Percentiles rank a stretch among this genome's conserved stretches.
Evolutionary conservation across 1,284 basidiomycete species (phyloP).

Genomic region (Trametes pubescens): DNA sequence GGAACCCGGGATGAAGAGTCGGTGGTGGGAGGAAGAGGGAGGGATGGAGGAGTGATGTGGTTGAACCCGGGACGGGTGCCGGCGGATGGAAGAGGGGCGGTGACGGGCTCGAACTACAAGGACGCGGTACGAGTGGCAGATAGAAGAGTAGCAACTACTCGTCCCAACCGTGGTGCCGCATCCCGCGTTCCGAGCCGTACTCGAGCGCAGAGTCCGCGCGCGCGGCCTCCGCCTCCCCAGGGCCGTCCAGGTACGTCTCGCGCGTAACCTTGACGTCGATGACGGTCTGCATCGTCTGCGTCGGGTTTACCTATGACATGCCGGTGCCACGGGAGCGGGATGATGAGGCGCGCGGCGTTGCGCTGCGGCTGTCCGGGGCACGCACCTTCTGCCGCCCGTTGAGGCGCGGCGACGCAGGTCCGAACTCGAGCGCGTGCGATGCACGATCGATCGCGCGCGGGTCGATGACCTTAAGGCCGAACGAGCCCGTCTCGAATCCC

Average conservation of each 20-base stretch:
- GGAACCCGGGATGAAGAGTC: constrained; percentile 5
- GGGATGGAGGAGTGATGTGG: not conserved
- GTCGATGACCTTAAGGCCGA: constrained; percentile 17
- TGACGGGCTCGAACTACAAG: not conserved
- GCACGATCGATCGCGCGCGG: constrained; percentile 10
- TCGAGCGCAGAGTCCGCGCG: constrained; percentile 15
- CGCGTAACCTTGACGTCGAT: constrained; percentile 24
- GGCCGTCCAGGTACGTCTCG: constrained; percentile 22
- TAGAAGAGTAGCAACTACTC: not conserved
- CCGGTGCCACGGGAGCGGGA: not conserved
- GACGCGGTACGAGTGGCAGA: not conserved
- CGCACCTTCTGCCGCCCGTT: constrained; percentile 15
- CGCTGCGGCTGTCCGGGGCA: constrained; percentile 14
- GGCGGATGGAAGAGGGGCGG: not conserved
- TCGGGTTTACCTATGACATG: not conserved
- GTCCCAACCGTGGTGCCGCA: not conserved
- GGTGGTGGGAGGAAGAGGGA: not conserved
- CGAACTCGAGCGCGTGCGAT: constrained; percentile 11
- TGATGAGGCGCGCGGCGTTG: constrained; percentile 16
- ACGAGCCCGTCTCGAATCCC: constrained; percentile 27
- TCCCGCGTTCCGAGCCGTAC: constrained; percentile 6
- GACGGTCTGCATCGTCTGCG: constrained; percentile 14
- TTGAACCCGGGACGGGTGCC: not conserved
- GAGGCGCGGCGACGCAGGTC: constrained; percentile 9
- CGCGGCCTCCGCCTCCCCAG: constrained; percentile 1